phyloP scores from a whole-genome alignment of 129 eudicot genomes.

The sunflower (Helianthus annuus) region HanXRQr2.0-SUNRISE NC_035438.2:54889065-54889564 shows the following conservation, averaged over 20 bases:
- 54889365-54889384: background rate
- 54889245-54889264: too few relatives aligned
- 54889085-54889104: background rate
- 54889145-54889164: background rate
- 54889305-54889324: too few relatives aligned
- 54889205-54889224: too few relatives aligned
- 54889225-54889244: too few relatives aligned
- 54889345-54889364: background rate
- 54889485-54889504: background rate
- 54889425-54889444: background rate
- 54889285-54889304: too few relatives aligned
- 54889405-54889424: background rate
- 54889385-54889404: background rate
- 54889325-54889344: too few relatives aligned
- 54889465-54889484: background rate
- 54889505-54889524: background rate
- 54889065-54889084: background rate
- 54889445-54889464: background rate
- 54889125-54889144: background rate
- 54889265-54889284: too few relatives aligned
- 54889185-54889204: too few relatives aligned
- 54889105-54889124: background rate
- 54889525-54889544: background rate
- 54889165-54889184: too few relatives aligned
- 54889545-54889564: background rate